Evolutionary conservation across 768 basidiomycete genomes (phyloP), one percentile per base, ranked within the genome.

Genomic region (Lepiota brunneoincarnata): DNA sequence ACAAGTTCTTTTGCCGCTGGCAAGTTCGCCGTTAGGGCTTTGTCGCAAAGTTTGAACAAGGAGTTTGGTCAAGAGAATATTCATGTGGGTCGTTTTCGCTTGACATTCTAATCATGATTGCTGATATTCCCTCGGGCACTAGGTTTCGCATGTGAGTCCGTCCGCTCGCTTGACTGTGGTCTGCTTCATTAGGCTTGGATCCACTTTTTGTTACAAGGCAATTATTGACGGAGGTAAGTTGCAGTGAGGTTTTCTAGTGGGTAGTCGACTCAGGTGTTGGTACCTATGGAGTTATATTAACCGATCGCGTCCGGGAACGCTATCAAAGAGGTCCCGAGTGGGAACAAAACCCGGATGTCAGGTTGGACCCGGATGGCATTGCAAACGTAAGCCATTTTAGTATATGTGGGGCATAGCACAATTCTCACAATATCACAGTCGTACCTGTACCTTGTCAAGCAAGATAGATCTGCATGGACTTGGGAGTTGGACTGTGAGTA

Each of bases 401-500:
- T n/a, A 37, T 17, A 6, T 26, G 3, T 23, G 14, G 11, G 34
- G 11, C 34, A 18, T 20, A 20, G 17, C 35, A 10, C 10, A 12
- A 34, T 6, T n/a, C 21, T 50, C 26, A 46, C 12, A 15, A 17
- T 35, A 7, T 46, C 9, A 1, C 57, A 90, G 88, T 69, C 83
- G 1, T 89, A 89, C 61, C 68, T 87, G 31, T 80, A 79, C 63
- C 80, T 91, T 17, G 78, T 73, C 6, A 78, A 82, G 47, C 89
- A 90, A 68, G 85, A 87, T 49, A 76, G 80, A 24, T 86, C 86
- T 37, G 79, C 85, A 5, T 87, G 80, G 85, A 84, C 86, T 7
- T 91, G 87, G 87, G 89, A 91, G 63, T 74, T 91, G 24, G 89
- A 91, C 58, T 72, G 88, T 89, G 62, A 72, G 87, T 70, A 2